Evolutionary conservation across 2,329 filamentous ascomycete genomes (phyloP).

Genomic region (Sarocladium brachiariae): DNA sequence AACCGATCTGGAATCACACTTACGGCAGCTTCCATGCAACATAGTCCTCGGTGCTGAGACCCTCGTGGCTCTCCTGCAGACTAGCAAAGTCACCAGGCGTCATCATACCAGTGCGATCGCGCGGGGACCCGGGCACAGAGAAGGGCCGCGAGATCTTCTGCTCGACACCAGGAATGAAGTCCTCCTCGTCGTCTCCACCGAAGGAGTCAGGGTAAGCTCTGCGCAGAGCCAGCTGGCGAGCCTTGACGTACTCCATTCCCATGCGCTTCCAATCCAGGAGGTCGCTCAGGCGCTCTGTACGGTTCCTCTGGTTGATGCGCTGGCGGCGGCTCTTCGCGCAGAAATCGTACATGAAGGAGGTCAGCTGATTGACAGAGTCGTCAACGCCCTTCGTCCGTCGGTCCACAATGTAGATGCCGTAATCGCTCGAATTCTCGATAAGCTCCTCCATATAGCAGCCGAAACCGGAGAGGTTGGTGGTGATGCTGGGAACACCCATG

Average conservation of each 20-base stretch:
- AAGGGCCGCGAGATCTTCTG: conserved; percentile 93
- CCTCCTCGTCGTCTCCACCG: conserved; percentile 69
- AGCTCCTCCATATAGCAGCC: conserved; percentile 99
- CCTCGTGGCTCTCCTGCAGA: conserved; percentile 88
- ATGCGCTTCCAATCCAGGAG: conserved; percentile 98
- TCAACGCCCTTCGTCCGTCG: conserved; percentile 92
- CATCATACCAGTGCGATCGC: conserved; percentile 94
- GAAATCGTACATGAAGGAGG: conserved; percentile 85
- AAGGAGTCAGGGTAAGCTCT: conserved; percentile 89
- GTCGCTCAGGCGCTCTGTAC: conserved; percentile 90
- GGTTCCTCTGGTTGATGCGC: conserved; percentile 96
- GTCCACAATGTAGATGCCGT: conserved; percentile 98
- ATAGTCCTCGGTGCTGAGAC: conserved; percentile 92
- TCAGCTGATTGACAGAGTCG: conserved; percentile 93
- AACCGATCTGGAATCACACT: no score
- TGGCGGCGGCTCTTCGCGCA: conserved; percentile 88
- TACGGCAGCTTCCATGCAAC: conserved; percentile 97
- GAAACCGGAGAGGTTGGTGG: conserved; percentile 94
- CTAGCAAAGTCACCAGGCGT: conserved; percentile 97
- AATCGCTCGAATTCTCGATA: conserved; percentile 96
- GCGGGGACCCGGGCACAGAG: conserved; percentile 87
- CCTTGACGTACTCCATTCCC: conserved; percentile 99
- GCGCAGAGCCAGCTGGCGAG: conserved; percentile 82
- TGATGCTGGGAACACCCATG: conserved; percentile 98
- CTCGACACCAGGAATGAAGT: conserved; percentile 87